Evolutionary conservation across 1,284 basidiomycete species (phyloP).

Genomic region (Kalmanozyma brasiliensis): DNA sequence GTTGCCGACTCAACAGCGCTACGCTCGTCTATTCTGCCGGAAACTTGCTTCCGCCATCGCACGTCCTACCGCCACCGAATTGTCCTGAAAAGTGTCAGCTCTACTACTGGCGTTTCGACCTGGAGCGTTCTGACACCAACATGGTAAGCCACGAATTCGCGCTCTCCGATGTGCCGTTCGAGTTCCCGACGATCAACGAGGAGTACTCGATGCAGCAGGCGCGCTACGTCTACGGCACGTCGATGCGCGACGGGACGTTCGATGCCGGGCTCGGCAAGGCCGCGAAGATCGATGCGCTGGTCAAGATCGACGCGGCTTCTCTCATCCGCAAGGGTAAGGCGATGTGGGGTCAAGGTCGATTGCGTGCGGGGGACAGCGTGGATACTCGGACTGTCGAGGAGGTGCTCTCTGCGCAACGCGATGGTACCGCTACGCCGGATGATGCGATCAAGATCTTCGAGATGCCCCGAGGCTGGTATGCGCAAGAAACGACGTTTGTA

Average conservation of each 20-base stretch:
- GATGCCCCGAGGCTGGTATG: slow-evolving; percentile 69
- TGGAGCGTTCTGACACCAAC: slow-evolving; percentile 13
- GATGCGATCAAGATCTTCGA: slow-evolving; percentile 69
- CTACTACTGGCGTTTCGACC: slow-evolving; percentile 70
- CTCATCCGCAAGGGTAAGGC: slow-evolving; percentile 66
- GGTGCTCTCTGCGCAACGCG: slow-evolving; percentile 65
- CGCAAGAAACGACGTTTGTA: slow-evolving; percentile 70
- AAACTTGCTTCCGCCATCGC: slow-evolving; percentile 66
- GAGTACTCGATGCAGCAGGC: slow-evolving; percentile 67
- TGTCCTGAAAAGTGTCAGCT: slow-evolving; percentile 70
- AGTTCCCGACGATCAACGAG: slow-evolving; percentile 70
- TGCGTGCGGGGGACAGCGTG: slow-evolving; percentile 60
- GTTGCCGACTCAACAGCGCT: slow-evolving; percentile 70
- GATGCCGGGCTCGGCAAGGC: slow-evolving; percentile 70
- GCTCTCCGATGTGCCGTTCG: slow-evolving; percentile 71
- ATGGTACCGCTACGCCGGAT: slow-evolving; percentile 13
- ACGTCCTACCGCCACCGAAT: slow-evolving; percentile 61
- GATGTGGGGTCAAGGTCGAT: slow-evolving; percentile 50
- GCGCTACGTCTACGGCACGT: slow-evolving; percentile 69
- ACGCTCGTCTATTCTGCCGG: slow-evolving; percentile 71
- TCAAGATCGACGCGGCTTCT: slow-evolving; percentile 69
- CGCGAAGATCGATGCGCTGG: slow-evolving; percentile 71
- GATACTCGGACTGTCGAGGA: slow-evolving; percentile 68
- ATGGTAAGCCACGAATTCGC: slow-evolving; percentile 69
- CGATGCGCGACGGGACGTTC: slow-evolving; percentile 65